Conservation (phyloP, 352 stramenopile species). For the Bremia lactucae region DNA sequence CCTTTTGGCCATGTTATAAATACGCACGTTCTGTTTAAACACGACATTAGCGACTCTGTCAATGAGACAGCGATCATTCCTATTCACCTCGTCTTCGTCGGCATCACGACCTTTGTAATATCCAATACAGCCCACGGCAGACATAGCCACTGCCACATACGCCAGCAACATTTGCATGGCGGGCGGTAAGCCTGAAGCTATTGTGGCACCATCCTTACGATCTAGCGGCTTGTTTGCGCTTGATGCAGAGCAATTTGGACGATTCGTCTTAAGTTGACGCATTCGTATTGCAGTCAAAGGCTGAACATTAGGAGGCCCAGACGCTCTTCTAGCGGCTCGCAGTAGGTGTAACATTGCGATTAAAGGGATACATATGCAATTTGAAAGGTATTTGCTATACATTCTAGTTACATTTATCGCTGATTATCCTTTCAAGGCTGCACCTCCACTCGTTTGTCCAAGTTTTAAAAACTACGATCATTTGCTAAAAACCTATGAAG, state of each 20-base stretch:
- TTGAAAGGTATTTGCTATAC: background rate
- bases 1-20: constrained; percentile 71
- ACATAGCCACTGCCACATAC: constrained; percentile 48
- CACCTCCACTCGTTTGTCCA: too few species aligned
- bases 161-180: constrained; percentile 43
- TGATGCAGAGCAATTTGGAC: constrained; percentile 11
- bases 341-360: too few species aligned
- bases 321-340: too few species aligned
- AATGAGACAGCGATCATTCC: background rate
- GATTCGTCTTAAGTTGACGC: background rate
- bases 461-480: constrained; percentile 14
- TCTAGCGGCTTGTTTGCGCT: constrained; percentile 23
- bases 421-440: too few species aligned
- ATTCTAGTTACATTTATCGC: background rate
- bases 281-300: background rate
- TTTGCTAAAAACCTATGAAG: background rate
- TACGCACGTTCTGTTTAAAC: constrained; percentile 30
- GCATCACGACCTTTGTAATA: constrained; percentile 47
- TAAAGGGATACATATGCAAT: constrained; percentile 5
- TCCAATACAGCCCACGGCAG: constrained; percentile 42
- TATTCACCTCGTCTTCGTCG: constrained; percentile 38
- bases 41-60: background rate
- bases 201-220: constrained; percentile 28
- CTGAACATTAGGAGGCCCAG: background rate
- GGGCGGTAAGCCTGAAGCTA: constrained; percentile 21